Evolutionary conservation across 2,329 filamentous ascomycete genomes (phyloP).

Genomic region (Aureobasidium sp.): DNA sequence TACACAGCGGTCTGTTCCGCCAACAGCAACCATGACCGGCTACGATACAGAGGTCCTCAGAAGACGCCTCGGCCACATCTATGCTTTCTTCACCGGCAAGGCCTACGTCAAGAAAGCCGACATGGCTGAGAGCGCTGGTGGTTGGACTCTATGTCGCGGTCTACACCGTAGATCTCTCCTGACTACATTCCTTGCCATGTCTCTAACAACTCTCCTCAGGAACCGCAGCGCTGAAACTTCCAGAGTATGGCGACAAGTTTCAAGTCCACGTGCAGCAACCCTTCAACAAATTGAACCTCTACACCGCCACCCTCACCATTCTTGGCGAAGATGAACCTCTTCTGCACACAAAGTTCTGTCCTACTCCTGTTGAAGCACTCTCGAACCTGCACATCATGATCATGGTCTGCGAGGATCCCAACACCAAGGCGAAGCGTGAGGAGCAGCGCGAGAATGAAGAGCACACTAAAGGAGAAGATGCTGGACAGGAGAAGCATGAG

Average conservation of each 20-base stretch:
- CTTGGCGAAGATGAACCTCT: background rate
- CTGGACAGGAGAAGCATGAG: background rate
- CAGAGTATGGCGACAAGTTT: background rate
- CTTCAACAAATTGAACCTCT: background rate
- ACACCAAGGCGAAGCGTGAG: background rate
- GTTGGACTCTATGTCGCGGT: background rate
- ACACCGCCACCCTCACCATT: background rate
- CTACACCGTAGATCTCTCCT: background rate
- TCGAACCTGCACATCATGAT: background rate
- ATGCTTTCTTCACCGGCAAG: background rate
- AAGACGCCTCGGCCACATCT: background rate
- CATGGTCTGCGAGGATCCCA: background rate
- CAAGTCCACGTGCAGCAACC: background rate
- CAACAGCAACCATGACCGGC: background rate
- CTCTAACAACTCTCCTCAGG: background rate
- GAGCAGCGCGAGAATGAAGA: background rate
- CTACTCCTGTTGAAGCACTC: background rate
- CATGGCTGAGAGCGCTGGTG: background rate
- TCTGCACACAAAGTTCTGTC: background rate
- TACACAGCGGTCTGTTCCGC: too few relatives aligned
- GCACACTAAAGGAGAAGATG: background rate
- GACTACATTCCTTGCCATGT: background rate
- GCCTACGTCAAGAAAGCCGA: background rate
- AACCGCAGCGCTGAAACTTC: background rate
- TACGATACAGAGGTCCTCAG: background rate